Percentiles rank a stretch among this genome's conserved stretches.
Evolutionary conservation across 192 early-diverging fungal species (phyloP).

Genomic region (Anaeromyces robustus): DNA sequence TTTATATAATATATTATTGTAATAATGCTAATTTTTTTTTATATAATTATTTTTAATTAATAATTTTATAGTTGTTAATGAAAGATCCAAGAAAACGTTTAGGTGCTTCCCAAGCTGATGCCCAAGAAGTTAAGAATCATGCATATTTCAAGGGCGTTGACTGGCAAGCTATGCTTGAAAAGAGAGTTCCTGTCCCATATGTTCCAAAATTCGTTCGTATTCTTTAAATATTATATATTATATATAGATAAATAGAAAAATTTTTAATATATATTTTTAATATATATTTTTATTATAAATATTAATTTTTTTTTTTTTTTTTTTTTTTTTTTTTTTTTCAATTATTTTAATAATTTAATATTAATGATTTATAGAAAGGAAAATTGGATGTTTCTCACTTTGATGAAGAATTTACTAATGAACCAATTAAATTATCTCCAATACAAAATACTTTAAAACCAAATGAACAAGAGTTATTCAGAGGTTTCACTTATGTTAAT

Average conservation of each 20-base stretch:
- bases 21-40: not conserved
- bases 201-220: not conserved
- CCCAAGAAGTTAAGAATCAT: not conserved
- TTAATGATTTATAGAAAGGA: not conserved
- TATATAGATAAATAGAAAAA: too few species aligned
- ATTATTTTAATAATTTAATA: conserved; percentile 1
- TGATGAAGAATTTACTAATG: conserved; percentile 92
- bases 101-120: not conserved
- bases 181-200: not conserved
- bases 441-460: conserved; percentile 62
- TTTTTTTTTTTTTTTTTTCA: not conserved
- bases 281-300: conserved; percentile 1
- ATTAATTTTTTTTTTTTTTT: not conserved
- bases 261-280: too few species aligned
- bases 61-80: conserved; percentile 27
- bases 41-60: conserved; percentile 51
- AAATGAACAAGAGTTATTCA: conserved; percentile 84
- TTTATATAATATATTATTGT: too few species aligned
- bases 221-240: too few species aligned
- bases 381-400: conserved; percentile 82
- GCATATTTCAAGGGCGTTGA: not conserved
- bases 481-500: conserved; percentile 75
- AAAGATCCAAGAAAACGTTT: not conserved
- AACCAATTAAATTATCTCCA: conserved; percentile 85
- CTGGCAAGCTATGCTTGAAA: not conserved